Percentiles rank a stretch among this genome's conserved stretches.
phyloP scores from a whole-genome alignment of 768 basidiomycete genomes.

The Saitozyma podzolica region DNA sequence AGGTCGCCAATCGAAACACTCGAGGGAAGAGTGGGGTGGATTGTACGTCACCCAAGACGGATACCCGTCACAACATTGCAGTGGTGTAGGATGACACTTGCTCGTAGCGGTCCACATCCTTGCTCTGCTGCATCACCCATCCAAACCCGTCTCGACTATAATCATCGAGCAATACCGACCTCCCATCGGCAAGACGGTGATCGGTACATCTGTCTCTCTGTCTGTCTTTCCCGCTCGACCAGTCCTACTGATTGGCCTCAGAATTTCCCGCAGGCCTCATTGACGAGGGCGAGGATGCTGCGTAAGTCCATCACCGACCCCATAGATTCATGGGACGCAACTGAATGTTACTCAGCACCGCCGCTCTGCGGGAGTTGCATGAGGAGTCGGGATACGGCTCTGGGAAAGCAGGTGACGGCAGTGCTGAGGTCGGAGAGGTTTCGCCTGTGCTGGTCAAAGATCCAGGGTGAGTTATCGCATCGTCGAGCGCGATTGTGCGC shows the following conservation, averaged over 20 bases:
- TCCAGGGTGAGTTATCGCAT: constrained; percentile 33
- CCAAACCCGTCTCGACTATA: constrained; percentile 61
- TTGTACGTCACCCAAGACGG: constrained; percentile 56
- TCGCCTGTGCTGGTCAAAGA: constrained; percentile 46
- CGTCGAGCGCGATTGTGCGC: too few relatives aligned
- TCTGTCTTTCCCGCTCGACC: background rate
- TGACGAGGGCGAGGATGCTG: constrained; percentile 79
- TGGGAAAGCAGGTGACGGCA: constrained; percentile 42
- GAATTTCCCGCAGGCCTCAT: constrained; percentile 65
- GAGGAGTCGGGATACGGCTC: constrained; percentile 82
- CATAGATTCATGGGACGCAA: background rate
- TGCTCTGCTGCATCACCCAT: constrained; percentile 69
- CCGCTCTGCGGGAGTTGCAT: constrained; percentile 82
- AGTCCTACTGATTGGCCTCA: background rate
- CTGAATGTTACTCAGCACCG: constrained; percentile 34
- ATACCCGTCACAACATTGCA: background rate
- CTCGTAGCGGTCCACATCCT: constrained; percentile 76
- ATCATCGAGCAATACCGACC: constrained; percentile 92
- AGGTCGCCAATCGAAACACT: constrained; percentile 80
- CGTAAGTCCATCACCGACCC: constrained; percentile 51
- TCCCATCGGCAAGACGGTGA: constrained; percentile 71
- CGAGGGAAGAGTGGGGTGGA: constrained; percentile 75
- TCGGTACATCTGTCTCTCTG: constrained; percentile 58
- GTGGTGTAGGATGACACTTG: background rate
- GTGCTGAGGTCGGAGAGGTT: constrained; percentile 57